phyloP scores from a whole-genome alignment of 208 protist genomes.

The Lotmaria passim region DNA sequence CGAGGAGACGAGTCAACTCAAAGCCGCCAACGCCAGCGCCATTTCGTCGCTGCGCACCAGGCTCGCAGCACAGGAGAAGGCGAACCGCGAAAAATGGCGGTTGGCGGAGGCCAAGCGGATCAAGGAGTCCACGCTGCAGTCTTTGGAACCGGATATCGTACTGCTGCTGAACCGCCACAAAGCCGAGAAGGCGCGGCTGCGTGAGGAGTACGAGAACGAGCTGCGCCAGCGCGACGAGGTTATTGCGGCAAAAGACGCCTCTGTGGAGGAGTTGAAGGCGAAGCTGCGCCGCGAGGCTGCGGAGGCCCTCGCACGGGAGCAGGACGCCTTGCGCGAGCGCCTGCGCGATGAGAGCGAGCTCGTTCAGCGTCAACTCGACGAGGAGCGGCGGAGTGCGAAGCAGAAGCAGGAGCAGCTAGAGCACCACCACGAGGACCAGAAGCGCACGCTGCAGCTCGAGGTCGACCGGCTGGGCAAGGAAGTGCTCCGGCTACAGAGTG shows the following conservation, averaged over 20 bases:
- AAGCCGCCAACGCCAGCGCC: conserved; percentile 70
- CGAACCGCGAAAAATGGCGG: conserved; percentile 81
- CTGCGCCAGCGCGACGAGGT: conserved; percentile 83
- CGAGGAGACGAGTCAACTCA: conserved; percentile 61
- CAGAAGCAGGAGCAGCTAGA: conserved; percentile 68
- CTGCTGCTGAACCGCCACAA: conserved; percentile 92
- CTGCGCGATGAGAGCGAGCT: conserved; percentile 64
- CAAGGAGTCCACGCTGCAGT: conserved; percentile 90
- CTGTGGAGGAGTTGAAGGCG: conserved; percentile 69
- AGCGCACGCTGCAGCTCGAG: conserved; percentile 67
- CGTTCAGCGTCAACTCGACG: conserved; percentile 68
- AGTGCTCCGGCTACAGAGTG: conserved; percentile 56
- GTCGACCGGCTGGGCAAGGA: conserved; percentile 67
- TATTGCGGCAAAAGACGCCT: conserved; percentile 76
- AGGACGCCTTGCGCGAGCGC: conserved; percentile 51
- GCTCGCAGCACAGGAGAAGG: conserved; percentile 85
- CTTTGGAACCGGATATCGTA: conserved; percentile 92
- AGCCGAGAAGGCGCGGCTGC: conserved; percentile 88
- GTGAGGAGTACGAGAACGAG: conserved; percentile 89
- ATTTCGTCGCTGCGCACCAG: conserved; percentile 66
- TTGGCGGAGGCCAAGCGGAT: conserved; percentile 88
- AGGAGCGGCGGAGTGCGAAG: conserved; percentile 54
- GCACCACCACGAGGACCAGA: conserved; percentile 69
- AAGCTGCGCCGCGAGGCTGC: conserved; percentile 70
- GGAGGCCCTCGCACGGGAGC: conserved; percentile 59